Percentiles rank a stretch among this genome's conserved stretches.
Conservation (phyloP, 805 yeast species). For the Groenewaldozyma tartarivorans region DNA sequence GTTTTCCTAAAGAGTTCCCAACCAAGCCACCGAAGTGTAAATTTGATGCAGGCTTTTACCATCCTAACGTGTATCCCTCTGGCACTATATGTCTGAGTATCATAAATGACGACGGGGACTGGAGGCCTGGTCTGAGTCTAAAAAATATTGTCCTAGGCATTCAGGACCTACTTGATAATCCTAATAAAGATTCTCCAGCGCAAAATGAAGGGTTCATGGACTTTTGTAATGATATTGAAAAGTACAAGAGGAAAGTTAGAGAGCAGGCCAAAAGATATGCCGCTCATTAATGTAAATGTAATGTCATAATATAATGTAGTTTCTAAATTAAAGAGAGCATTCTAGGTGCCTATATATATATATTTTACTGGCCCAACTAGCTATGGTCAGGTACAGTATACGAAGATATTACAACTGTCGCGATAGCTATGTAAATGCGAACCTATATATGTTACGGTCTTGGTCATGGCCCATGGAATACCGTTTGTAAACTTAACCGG, state of each 20-base stretch:
- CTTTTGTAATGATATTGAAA: constrained; percentile 54
- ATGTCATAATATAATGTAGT: neutral
- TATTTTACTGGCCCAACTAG: too few species aligned
- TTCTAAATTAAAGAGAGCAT: neutral
- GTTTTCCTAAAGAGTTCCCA: constrained; percentile 84
- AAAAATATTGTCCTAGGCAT: constrained; percentile 86
- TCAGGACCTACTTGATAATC: constrained; percentile 81
- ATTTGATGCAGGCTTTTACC: constrained; percentile 85
- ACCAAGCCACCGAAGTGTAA: constrained; percentile 92
- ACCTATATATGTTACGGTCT: too few species aligned
- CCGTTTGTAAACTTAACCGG: too few species aligned
- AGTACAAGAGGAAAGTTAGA: constrained; percentile 66
- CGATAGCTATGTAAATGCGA: too few species aligned
- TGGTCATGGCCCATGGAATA: too few species aligned
- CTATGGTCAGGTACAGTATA: too few species aligned
- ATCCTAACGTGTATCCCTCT: constrained; percentile 95
- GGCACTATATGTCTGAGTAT: constrained; percentile 94
- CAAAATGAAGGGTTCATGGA: constrained; percentile 80
- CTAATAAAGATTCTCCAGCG: constrained; percentile 94
- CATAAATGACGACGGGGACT: constrained; percentile 88
- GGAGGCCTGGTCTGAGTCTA: constrained; percentile 94
- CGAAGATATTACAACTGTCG: too few species aligned
- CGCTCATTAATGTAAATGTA: neutral
- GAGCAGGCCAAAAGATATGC: constrained; percentile 53
- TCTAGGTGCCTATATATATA: neutral